Percentiles rank a stretch among this genome's conserved stretches.
Evolutionary conservation across 1,139 yeast species (phyloP).

Genomic region (Yamadazyma dendronema): DNA sequence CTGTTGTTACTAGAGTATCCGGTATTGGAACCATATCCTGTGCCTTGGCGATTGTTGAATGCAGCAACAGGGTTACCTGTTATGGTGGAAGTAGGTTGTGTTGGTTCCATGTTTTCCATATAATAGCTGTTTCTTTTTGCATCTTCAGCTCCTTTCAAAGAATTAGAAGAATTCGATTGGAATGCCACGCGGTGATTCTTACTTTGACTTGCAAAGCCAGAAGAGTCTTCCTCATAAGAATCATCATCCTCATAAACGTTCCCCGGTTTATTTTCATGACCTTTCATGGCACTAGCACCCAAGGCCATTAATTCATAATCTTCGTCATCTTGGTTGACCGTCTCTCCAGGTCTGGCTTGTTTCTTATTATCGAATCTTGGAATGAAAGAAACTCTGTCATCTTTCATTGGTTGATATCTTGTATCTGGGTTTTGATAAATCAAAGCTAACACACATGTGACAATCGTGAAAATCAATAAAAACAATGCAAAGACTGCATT

Average conservation of each 20-base stretch:
- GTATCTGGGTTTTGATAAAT: slow-evolving; percentile 92
- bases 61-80: slow-evolving; percentile 43
- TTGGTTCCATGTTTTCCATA: slow-evolving; percentile 34
- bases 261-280: slow-evolving; percentile 52
- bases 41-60: slow-evolving; percentile 21
- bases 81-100: slow-evolving; percentile 45
- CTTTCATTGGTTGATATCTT: slow-evolving; percentile 94
- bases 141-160: slow-evolving; percentile 8
- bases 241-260: slow-evolving; percentile 36
- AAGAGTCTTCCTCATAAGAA: slow-evolving; percentile 32
- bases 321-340: slow-evolving; percentile 37
- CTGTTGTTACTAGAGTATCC: slow-evolving; percentile 8
- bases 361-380: slow-evolving; percentile 55
- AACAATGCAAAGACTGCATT: slow-evolving; percentile 88
- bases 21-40: slow-evolving; percentile 11
- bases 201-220: slow-evolving; percentile 15
- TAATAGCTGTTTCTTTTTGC: slow-evolving; percentile 34
- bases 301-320: slow-evolving; percentile 84
- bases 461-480: slow-evolving; percentile 77
- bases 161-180: slow-evolving; percentile 9
- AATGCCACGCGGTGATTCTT: slow-evolving; percentile 11
- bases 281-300: slow-evolving; percentile 85
- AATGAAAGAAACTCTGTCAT: slow-evolving; percentile 89
- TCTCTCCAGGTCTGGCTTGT: slow-evolving; percentile 22
- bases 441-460: slow-evolving; percentile 82